A percentile compares a stretch with the other conserved stretches of the same genome.
Conservation (phyloP, 179 eudicot species). For the Silene coronaria region DNA sequence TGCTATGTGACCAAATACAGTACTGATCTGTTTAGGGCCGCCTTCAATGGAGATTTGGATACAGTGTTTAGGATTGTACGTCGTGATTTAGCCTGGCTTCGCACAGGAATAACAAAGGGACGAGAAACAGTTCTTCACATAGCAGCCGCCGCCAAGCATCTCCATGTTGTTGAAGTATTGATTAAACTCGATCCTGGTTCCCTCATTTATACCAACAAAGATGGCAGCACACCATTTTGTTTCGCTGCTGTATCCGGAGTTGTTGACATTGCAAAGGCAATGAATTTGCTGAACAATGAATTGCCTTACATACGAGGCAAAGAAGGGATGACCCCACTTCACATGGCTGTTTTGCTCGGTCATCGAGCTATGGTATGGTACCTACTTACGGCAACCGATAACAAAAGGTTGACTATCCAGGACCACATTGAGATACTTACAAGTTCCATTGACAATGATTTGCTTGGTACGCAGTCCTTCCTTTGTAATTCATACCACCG, state of each 20-base stretch:
- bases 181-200: background rate
- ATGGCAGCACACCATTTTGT: conserved; percentile 27
- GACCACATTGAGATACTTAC: conserved; percentile 22
- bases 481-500: no score
- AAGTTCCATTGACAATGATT: conserved; percentile 24
- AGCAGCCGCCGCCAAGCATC: conserved; percentile 27
- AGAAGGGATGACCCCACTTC: conserved; percentile 29
- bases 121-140: conserved; percentile 32
- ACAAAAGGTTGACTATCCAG: conserved; percentile 5
- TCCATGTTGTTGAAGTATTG: conserved; percentile 14
- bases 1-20: background rate
- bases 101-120: conserved; percentile 18
- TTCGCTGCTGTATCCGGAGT: conserved; percentile 30
- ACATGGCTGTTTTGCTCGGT: conserved; percentile 26
- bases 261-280: conserved; percentile 20
- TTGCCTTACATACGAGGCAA: conserved; percentile 26
- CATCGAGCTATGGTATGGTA: conserved; percentile 24
- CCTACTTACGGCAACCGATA: conserved; percentile 20
- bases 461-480: conserved; percentile 20
- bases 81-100: no score
- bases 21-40: background rate
- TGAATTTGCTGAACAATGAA: conserved; percentile 16
- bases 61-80: background rate
- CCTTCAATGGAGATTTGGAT: background rate
- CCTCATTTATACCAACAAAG: conserved; percentile 18